Base-by-base conservation (phyloP, 2,329 filamentous ascomycete species). In the Calycina herbarum region DNA sequence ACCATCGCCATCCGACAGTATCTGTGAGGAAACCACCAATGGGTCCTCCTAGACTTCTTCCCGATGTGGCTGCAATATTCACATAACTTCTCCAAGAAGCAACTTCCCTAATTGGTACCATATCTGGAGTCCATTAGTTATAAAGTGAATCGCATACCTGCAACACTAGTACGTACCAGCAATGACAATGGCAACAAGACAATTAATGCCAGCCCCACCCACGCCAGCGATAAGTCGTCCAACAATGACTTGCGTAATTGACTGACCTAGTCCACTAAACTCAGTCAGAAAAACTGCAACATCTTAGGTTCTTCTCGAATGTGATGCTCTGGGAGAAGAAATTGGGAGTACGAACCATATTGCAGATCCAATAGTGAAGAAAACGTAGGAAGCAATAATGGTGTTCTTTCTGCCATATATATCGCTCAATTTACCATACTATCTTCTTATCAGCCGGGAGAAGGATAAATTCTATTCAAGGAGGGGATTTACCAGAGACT, bases 401-500 rank as follows among this genome's bases (percentile, higher is more conserved):
- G 71, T 86, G 0, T 82, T 80, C 66, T 84, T 85, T 1, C 85
- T 81, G 5, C 85, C 85, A 70, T 85, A 87, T 17, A 86, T 83
- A 69, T 86, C 84, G 68, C 84, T 86, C n/a, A 87, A 72, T 66
- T 86, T 86, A 0, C 83, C 84, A 66, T 63, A 66, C 64, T 63
- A 33, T 20, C 20, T 20, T 20, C 20, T 20, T 20, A 20, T 20
- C 20, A 20, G 20, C 20, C 20, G 20, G 20, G 20, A 20, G 20
- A 20, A 20, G 20, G 86, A 74, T 10, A 85, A 76, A 0, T 75
- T 71, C 20, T 65, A 83, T 85, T 0, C 10, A 38, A 84, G 81
- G 4, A 84, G 84, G 51, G 27, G 31, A 11, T n/a, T 48, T 35
- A 13, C 57, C 83, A 69, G 87, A 75, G 83, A 80, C 69, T 86